phyloP scores from a whole-genome alignment of 768 basidiomycete genomes.

The Cystobasidium ongulense region DNA sequence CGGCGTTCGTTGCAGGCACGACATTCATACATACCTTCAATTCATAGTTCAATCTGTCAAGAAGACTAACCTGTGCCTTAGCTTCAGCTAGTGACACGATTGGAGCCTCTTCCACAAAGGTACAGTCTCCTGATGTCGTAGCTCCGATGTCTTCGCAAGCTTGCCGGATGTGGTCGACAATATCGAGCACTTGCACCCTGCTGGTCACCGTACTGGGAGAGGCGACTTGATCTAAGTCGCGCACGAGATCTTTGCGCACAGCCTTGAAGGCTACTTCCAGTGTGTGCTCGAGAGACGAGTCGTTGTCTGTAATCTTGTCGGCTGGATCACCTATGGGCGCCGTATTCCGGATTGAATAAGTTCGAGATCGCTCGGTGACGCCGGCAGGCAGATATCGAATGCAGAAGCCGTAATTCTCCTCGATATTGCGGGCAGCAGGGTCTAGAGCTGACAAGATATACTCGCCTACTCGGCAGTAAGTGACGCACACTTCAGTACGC shows the following conservation, averaged over 20 bases:
- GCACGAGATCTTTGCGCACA: slow-evolving; percentile 32
- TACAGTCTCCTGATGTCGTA: neutral
- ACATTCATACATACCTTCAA: slow-evolving; percentile 20
- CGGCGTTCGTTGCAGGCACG: too few relatives aligned
- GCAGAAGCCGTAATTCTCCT: slow-evolving; percentile 80
- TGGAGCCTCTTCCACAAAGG: slow-evolving; percentile 3
- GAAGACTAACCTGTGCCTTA: neutral
- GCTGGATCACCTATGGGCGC: neutral
- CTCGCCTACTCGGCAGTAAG: slow-evolving; percentile 55
- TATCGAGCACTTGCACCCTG: neutral
- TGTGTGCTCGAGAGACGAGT: neutral
- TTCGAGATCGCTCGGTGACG: slow-evolving; percentile 67
- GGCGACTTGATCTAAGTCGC: slow-evolving; percentile 5
- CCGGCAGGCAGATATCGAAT: slow-evolving; percentile 67
- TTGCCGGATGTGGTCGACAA: slow-evolving; percentile 10
- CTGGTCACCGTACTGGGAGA: neutral
- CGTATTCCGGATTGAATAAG: slow-evolving; percentile 75
- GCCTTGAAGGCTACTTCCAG: slow-evolving; percentile 32
- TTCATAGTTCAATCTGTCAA: slow-evolving; percentile 28
- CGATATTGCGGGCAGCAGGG: slow-evolving; percentile 76
- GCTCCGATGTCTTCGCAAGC: slow-evolving; percentile 25
- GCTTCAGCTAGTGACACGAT: slow-evolving; percentile 20
- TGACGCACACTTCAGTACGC: neutral
- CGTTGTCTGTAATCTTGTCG: too few relatives aligned
- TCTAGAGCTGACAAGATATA: slow-evolving; percentile 92